These are phyloP conservation scores for Aureobasidium sp. DNA, from an alignment of 2,329 filamentous ascomycete genomes.

Conservation along the genomic window DNA sequence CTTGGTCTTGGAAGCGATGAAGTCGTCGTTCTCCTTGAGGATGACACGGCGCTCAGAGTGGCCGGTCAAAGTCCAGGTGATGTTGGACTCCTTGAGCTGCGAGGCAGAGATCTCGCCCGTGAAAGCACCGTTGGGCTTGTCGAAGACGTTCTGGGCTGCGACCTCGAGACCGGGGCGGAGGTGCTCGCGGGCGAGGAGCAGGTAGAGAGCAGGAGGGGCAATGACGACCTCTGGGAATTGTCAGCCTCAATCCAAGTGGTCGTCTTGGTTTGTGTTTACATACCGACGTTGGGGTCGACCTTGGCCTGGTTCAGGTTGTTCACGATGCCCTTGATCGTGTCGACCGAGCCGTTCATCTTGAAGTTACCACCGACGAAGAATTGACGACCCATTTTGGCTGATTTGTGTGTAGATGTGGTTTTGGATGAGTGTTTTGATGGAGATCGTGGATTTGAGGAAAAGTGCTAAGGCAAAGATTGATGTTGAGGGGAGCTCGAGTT, in stretches of 20 bases:
- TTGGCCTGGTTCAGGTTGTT: constrained; percentile 78
- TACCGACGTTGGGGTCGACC: constrained; percentile 69
- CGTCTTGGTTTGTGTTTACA: constrained; percentile 29
- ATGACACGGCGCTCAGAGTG: constrained; percentile 93
- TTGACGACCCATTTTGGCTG: constrained; percentile 34
- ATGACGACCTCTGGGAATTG: constrained; percentile 76
- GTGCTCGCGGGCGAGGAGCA: constrained; percentile 74
- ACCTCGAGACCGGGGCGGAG: constrained; percentile 72
- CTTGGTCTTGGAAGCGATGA: constrained; percentile 92
- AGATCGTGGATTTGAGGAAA: not conserved
- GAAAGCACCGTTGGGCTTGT: constrained; percentile 61
- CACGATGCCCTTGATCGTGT: constrained; percentile 87
- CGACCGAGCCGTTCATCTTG: constrained; percentile 97
- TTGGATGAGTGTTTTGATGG: not conserved
- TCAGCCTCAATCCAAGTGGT: not conserved
- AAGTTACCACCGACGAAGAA: constrained; percentile 77
- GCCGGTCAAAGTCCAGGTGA: constrained; percentile 86
- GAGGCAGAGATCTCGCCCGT: constrained; percentile 92
- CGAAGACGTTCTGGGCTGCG: constrained; percentile 92
- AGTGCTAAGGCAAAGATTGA: constrained; percentile 4
- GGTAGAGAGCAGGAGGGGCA: constrained; percentile 83
- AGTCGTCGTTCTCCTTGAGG: constrained; percentile 73
- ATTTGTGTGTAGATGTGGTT: not conserved
- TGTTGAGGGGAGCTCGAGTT: constrained; percentile 12
- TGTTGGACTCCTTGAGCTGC: constrained; percentile 81